Percentiles rank a stretch among this genome's conserved stretches.
Conservation (phyloP, 176 grass and related monocot species). For the Cenchrus americanus region DNA sequence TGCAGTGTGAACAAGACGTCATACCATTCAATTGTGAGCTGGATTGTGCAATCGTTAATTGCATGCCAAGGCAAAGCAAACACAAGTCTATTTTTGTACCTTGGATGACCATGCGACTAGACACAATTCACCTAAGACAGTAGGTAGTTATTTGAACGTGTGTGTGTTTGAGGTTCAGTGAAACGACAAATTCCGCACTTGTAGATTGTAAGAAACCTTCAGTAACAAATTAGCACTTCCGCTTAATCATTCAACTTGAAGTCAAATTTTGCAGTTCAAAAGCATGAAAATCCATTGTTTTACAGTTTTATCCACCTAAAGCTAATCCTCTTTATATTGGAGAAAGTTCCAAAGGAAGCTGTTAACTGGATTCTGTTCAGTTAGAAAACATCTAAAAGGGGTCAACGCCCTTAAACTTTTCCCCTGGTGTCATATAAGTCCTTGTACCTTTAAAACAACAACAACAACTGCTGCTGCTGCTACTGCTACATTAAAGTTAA, state of each 20-base stretch:
- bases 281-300: neutral
- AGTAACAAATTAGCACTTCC: neutral
- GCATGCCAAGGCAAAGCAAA: neutral
- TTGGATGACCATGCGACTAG: conserved; percentile 16
- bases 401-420: too few species aligned
- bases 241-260: neutral
- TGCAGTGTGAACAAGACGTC: conserved; percentile 2
- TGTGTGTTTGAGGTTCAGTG: neutral
- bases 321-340: neutral
- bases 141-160: neutral
- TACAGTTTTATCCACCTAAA: neutral
- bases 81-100: neutral
- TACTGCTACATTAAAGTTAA: neutral
- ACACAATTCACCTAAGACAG: neutral
- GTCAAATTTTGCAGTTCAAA: neutral
- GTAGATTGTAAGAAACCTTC: neutral
- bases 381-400: too few species aligned
- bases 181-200: neutral
- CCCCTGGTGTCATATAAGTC: too few species aligned
- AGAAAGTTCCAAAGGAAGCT: neutral
- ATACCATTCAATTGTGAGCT: conserved; percentile 4
- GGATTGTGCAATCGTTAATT: neutral
- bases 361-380: neutral
- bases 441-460: too few species aligned
- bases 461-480: too few species aligned